Conservation (phyloP, 192 early-diverging fungal species). For the Coemansia sp. region DNA sequence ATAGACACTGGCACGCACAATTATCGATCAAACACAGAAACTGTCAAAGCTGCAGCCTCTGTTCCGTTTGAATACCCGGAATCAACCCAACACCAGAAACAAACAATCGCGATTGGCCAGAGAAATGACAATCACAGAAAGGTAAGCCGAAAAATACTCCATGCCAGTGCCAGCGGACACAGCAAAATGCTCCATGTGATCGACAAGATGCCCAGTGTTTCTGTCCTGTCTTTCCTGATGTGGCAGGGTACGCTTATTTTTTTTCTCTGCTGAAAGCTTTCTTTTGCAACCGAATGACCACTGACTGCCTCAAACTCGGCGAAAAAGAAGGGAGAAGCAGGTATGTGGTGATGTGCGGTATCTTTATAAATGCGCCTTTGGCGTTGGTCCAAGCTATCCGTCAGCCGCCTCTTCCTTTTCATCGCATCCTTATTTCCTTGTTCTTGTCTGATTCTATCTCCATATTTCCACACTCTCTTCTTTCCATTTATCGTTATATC, state of each 20-base stretch:
- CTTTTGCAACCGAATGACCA: background rate
- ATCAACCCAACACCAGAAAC: background rate
- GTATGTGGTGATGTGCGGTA: background rate
- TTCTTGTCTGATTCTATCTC: background rate
- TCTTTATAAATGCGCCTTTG: background rate
- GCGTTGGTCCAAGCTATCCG: background rate
- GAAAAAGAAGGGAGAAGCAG: background rate
- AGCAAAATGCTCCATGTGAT: slow-evolving; percentile 10
- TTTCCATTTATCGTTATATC: background rate
- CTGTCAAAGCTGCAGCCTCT: background rate
- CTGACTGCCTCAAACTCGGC: background rate
- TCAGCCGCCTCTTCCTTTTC: background rate
- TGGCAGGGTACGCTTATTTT: background rate
- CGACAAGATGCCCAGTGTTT: background rate
- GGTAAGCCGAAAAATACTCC: slow-evolving; percentile 53
- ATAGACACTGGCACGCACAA: background rate
- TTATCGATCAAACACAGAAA: background rate
- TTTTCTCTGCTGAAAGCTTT: background rate
- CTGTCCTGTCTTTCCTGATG: background rate
- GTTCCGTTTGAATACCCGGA: background rate
- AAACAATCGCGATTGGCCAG: background rate
- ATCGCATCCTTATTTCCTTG: background rate
- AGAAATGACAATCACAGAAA: slow-evolving; percentile 42
- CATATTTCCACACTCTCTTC: background rate
- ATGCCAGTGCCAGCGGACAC: background rate